These are phyloP conservation scores for Dioscorea alata DNA, from an alignment of 106 monocot genomes.

Conservation along the genomic window DNA sequence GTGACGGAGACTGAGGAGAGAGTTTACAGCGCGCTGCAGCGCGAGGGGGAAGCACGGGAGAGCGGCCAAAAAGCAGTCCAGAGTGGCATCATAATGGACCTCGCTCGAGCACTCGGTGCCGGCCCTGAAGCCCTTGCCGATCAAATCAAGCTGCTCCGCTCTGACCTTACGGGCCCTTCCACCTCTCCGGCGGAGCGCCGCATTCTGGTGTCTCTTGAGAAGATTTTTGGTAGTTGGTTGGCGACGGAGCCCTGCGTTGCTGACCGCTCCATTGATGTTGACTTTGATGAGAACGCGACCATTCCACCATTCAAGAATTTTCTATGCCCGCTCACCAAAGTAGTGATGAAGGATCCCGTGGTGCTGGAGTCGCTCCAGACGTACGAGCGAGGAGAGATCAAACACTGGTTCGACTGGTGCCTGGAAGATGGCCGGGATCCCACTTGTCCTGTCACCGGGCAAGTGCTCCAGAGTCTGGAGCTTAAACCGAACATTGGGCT, in stretches of 20 bases:
- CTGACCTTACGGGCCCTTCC: slow-evolving; percentile 14
- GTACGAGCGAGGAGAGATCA: slow-evolving; percentile 53
- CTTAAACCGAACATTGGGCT: slow-evolving; percentile 56
- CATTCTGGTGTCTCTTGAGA: slow-evolving; percentile 44
- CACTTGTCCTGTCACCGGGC: slow-evolving; percentile 55
- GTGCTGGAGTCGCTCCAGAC: slow-evolving; percentile 51
- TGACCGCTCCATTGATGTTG: background rate
- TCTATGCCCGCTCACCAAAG: slow-evolving; percentile 62
- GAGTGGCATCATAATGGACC: slow-evolving; percentile 53
- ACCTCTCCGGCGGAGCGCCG: slow-evolving; percentile 30
- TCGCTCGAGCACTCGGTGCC: slow-evolving; percentile 35
- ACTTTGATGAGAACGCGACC: slow-evolving; percentile 35
- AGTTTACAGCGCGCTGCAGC: slow-evolving; percentile 36
- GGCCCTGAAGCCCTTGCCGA: slow-evolving; percentile 24
- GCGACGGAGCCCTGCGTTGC: slow-evolving; percentile 14
- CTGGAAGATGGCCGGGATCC: slow-evolving; percentile 43
- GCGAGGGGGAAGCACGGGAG: slow-evolving; percentile 28
- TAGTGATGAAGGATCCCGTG: slow-evolving; percentile 63
- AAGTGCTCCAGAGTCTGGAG: slow-evolving; percentile 28
- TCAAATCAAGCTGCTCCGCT: slow-evolving; percentile 23
- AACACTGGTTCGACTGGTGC: slow-evolving; percentile 59
- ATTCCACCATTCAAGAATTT: slow-evolving; percentile 40
- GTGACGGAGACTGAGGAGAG: slow-evolving; percentile 42
- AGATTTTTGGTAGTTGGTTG: slow-evolving; percentile 33
- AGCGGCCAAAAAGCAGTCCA: slow-evolving; percentile 34